Evolutionary conservation across 768 basidiomycete species (phyloP).

Genomic region (Trametes punicea): DNA sequence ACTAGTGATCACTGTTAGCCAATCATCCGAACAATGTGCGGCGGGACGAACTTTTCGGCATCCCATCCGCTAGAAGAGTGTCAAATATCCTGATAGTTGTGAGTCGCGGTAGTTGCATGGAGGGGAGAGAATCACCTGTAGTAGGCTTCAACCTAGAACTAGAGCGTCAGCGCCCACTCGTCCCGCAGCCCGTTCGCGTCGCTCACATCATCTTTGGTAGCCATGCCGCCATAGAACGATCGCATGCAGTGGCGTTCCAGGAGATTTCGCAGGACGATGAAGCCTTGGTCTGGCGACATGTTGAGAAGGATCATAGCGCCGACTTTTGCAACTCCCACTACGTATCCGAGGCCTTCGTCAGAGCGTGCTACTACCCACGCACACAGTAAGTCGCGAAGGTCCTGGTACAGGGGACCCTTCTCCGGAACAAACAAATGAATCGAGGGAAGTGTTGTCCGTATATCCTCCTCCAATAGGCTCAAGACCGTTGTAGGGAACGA

Average conservation of each 20-base stretch:
- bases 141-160: constrained; percentile 77
- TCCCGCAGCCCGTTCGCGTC: constrained; percentile 9
- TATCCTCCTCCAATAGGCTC: constrained; percentile 69
- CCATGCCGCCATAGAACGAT: constrained; percentile 75
- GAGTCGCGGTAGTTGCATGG: constrained; percentile 1
- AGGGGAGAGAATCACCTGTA: constrained; percentile 57
- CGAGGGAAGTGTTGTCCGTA: constrained; percentile 66
- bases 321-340: constrained; percentile 61
- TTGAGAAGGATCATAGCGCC: constrained; percentile 87
- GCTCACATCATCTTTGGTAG: constrained; percentile 76
- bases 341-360: constrained; percentile 80
- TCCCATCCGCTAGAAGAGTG: constrained; percentile 84
- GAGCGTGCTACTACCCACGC: constrained; percentile 87
- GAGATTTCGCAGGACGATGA: constrained; percentile 81
- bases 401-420: constrained; percentile 75
- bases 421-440: constrained; percentile 78
- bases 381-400: constrained; percentile 78
- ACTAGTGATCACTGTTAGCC: constrained; percentile 41
- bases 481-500: constrained; percentile 65
- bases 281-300: constrained; percentile 71
- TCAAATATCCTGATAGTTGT: constrained; percentile 72
- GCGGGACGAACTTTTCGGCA: constrained; percentile 77
- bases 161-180: constrained; percentile 19
- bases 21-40: not conserved
- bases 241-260: constrained; percentile 82